Percentiles rank a stretch among this genome's conserved stretches.
Conservation (phyloP, 2,329 filamentous ascomycete genomes). For the Curvularia hawaiiensis region DNA sequence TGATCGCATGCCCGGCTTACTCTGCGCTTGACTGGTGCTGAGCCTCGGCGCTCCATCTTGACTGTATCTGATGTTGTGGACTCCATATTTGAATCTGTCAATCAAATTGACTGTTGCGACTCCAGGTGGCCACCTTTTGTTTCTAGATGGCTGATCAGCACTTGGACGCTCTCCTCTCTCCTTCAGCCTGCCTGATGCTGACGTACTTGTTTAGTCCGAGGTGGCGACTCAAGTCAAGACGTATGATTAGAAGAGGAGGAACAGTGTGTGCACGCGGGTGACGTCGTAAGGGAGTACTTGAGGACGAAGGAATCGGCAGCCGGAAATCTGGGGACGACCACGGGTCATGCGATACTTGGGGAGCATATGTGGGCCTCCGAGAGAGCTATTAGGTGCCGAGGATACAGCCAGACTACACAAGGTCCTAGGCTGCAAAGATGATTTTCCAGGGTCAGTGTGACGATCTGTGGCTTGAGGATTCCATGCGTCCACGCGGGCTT, state of each 20-base stretch:
- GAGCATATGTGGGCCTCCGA: constrained; percentile 43
- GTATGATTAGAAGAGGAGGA: constrained; percentile 1
- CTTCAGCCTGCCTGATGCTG: neutral
- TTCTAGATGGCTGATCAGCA: constrained; percentile 14
- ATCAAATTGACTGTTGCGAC: constrained; percentile 10
- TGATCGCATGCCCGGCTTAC: constrained; percentile 95
- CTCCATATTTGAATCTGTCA: constrained; percentile 33
- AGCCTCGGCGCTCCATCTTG: constrained; percentile 42
- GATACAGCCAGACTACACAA: constrained; percentile 32
- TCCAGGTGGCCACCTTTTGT: constrained; percentile 7
- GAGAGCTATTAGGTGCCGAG: constrained; percentile 39
- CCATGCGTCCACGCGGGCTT: constrained; percentile 46
- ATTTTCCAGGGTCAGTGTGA: constrained; percentile 33
- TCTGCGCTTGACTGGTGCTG: constrained; percentile 76
- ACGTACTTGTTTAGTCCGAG: constrained; percentile 11
- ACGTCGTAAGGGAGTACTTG: constrained; percentile 12
- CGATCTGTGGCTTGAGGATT: constrained; percentile 45
- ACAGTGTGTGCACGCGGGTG: constrained; percentile 5
- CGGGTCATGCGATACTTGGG: constrained; percentile 45
- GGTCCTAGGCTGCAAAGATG: constrained; percentile 36
- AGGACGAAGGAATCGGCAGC: constrained; percentile 28
- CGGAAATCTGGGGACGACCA: constrained; percentile 33
- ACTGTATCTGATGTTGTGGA: constrained; percentile 28
- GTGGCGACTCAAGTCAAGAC: constrained; percentile 5
- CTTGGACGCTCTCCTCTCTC: neutral